Evolutionary conservation across 2,329 filamentous ascomycete genomes (phyloP).

Genomic region (Geosmithia flava): DNA sequence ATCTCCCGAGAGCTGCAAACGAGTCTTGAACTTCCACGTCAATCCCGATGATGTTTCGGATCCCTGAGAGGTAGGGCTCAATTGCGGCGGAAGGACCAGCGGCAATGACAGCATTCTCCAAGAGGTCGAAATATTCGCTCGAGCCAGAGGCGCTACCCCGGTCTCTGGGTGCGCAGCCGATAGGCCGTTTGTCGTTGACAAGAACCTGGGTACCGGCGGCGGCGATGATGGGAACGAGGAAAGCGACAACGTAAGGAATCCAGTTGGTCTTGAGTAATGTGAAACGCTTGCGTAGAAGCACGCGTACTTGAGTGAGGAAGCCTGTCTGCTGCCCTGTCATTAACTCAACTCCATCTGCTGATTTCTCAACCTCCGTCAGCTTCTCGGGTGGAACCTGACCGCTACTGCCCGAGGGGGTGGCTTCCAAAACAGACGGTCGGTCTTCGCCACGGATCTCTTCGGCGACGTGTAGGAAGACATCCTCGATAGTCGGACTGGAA

Average conservation of each 20-base stretch:
- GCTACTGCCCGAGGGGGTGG: not conserved
- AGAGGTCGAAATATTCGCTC: slow-evolving; percentile 7
- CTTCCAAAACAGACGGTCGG: not conserved
- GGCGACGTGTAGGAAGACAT: slow-evolving; percentile 58
- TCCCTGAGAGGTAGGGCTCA: not conserved
- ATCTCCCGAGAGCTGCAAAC: slow-evolving; percentile 52
- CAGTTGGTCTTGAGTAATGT: slow-evolving; percentile 43
- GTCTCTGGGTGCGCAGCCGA: slow-evolving; percentile 26
- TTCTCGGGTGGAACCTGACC: not conserved
- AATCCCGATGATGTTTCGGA: slow-evolving; percentile 1
- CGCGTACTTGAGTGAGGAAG: slow-evolving; percentile 45
- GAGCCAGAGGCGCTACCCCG: slow-evolving; percentile 5
- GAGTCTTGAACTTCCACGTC: slow-evolving; percentile 24
- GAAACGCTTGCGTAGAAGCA: slow-evolving; percentile 52
- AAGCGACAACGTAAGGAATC: slow-evolving; percentile 58
- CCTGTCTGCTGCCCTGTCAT: slow-evolving; percentile 45
- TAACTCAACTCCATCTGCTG: slow-evolving; percentile 9
- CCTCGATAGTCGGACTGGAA: slow-evolving; percentile 58
- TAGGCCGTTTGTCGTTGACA: slow-evolving; percentile 39
- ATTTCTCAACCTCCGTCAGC: too few species aligned
- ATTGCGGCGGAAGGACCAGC: slow-evolving; percentile 5
- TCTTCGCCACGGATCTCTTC: slow-evolving; percentile 22
- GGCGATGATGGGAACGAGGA: slow-evolving; percentile 65
- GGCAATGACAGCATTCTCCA: slow-evolving; percentile 8
- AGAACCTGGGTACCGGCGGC: slow-evolving; percentile 65